phyloP scores from a whole-genome alignment of 192 early-diverging fungal species.

The Entomortierella chlamydospora region DNA sequence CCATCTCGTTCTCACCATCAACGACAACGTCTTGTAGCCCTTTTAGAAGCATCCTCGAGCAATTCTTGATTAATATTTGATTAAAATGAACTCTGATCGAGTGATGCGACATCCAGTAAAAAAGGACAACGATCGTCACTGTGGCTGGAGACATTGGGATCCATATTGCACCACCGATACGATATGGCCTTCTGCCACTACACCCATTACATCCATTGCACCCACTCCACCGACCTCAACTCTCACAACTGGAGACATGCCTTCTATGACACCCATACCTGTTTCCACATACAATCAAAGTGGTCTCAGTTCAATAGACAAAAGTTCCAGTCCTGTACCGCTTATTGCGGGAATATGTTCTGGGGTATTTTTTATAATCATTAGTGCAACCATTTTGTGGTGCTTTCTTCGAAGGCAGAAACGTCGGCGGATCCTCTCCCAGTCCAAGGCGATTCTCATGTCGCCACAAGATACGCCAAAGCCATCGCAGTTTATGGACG shows the following conservation, averaged over 20 bases:
- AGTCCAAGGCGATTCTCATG: slow-evolving; percentile 8
- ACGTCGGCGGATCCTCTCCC: background rate
- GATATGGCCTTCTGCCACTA: background rate
- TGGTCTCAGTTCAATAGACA: background rate
- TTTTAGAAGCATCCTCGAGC: no score
- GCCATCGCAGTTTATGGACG: background rate
- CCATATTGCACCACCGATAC: background rate
- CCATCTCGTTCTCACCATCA: background rate
- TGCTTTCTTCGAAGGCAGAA: slow-evolving; percentile 13
- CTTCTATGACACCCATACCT: background rate
- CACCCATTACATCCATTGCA: background rate
- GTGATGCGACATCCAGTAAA: background rate
- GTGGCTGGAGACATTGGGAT: background rate
- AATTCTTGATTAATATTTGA: no score
- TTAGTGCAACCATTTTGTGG: background rate
- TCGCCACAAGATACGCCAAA: slow-evolving; percentile 6
- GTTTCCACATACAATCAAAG: background rate
- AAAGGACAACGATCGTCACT: background rate
- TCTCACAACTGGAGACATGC: background rate
- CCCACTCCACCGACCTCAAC: no score
- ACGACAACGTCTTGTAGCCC: no score
- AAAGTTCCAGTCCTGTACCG: background rate
- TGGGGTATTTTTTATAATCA: background rate
- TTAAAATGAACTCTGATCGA: background rate
- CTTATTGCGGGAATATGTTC: slow-evolving; percentile 9